phyloP scores from a whole-genome alignment of 495 filamentous ascomycete genomes.

The Penicillium atrosanguineum region DNA sequence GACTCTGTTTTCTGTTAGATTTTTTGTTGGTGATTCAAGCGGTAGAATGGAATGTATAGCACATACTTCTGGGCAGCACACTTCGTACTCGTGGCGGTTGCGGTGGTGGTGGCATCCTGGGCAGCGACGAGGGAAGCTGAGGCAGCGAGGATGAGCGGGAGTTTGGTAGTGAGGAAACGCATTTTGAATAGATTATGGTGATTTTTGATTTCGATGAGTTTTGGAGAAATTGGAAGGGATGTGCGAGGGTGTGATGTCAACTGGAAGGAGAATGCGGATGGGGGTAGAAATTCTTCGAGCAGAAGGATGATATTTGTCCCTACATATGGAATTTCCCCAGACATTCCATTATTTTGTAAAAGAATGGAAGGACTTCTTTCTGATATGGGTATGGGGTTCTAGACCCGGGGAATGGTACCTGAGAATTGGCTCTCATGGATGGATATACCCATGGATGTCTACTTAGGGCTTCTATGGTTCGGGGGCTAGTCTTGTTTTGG shows the following conservation, averaged over 20 bases:
- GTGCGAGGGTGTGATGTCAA: neutral
- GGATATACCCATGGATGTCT: neutral
- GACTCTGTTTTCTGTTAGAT: slow-evolving; percentile 1
- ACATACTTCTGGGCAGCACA: slow-evolving; percentile 7
- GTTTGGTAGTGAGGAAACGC: neutral
- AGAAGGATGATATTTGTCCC: neutral
- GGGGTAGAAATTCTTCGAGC: neutral
- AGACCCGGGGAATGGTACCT: neutral
- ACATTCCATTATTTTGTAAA: neutral
- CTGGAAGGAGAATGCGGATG: neutral
- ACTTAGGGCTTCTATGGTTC: neutral
- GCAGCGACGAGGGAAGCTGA: slow-evolving; percentile 4
- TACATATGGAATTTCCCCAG: neutral
- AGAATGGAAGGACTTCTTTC: neutral
- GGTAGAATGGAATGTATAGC: neutral
- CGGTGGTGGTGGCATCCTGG: slow-evolving; percentile 1
- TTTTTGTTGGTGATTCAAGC: neutral
- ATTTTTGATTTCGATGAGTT: neutral
- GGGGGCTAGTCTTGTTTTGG: neutral
- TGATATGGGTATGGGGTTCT: neutral
- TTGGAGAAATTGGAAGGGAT: neutral
- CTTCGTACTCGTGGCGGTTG: neutral
- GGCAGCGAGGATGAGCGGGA: slow-evolving; percentile 4
- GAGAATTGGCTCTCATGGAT: neutral
- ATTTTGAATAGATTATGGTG: neutral